phyloP scores from a whole-genome alignment of 2,329 filamentous ascomycete species.

The Apiospora kogelbergensis region DNA sequence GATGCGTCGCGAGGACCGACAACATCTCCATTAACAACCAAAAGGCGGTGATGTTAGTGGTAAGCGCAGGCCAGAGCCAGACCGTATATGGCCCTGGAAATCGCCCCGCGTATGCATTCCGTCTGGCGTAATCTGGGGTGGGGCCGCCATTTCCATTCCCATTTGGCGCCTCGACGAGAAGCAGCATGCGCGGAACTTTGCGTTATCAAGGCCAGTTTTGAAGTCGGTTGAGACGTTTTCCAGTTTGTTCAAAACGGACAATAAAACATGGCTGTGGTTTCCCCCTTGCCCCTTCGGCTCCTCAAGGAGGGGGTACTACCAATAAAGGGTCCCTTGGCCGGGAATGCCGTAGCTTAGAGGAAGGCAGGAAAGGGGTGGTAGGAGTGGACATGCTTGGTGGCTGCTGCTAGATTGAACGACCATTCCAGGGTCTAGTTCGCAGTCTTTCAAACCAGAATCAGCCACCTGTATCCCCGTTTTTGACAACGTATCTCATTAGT shows the following conservation, averaged over 20 bases:
- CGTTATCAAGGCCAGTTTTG: background rate
- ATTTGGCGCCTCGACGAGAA: background rate
- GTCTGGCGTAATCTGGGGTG: background rate
- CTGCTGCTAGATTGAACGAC: background rate
- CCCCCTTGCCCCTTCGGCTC: too few relatives aligned
- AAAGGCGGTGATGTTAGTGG: background rate
- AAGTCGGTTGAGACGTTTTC: too few relatives aligned
- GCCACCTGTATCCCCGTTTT: background rate
- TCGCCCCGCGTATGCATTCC: background rate
- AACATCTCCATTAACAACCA: background rate
- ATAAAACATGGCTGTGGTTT: background rate
- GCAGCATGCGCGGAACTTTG: background rate
- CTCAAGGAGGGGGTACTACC: background rate
- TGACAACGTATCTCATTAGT: too few relatives aligned
- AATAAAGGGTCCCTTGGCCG: background rate
- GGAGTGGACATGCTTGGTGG: background rate
- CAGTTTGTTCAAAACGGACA: too few relatives aligned
- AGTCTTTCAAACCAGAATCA: background rate
- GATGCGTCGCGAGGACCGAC: background rate
- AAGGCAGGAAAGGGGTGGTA: background rate
- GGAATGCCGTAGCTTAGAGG: background rate
- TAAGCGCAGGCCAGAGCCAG: background rate
- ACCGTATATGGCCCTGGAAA: background rate
- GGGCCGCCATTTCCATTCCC: background rate
- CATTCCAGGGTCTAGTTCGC: background rate